Evolutionary conservation across 306 rosid species (phyloP), one percentile per base, ranked within the genome.

Genomic region (Quercus dentata): DNA sequence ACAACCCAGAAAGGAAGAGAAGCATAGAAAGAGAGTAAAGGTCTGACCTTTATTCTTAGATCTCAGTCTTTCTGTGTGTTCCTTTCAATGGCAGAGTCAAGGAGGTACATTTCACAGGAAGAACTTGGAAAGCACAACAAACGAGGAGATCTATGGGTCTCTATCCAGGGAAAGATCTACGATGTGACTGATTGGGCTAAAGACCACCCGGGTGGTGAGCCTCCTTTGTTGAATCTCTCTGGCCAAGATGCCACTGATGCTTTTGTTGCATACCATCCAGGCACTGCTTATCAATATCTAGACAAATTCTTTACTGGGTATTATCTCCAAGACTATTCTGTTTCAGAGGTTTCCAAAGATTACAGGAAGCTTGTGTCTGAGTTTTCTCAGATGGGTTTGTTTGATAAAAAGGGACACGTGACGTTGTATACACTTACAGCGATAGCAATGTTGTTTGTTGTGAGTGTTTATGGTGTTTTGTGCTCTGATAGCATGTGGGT

Each of bases 201-300:
- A 21, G 56, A 71, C 9, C 97, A 92, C 44, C 97, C 97, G 14
- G 97, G 96, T 28, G 97, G 97, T 1, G 95, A 90, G 8, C 61
- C 78, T 14, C 89, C 87, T 0, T 4, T 92, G 10, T 56, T 86
- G 77, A 92, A 56, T 41, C 88, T 92, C 23, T 92, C 96, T 12
- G 97, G 96, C 28, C 91, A 91, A 17, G 96, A 92, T 63, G 95
- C 85, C 10, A 92, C 96, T 0, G 96, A 92, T 61, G 96, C 94
- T 25, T 92, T 92, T 76, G 76, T 90, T 0, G 97, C 97, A 0
- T 90, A 87, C 79, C 97, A 92, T 74, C 94, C 97, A 1, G 91
- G 90, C 15, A 69, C 88, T 0, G 94, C 89, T 0, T 89, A 94
- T 94, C 57, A 89, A 31, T 76, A 89, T 41, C 92, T 90, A 14